Evolutionary conservation across 768 basidiomycete species (phyloP), one percentile per base, ranked within the genome.

Genomic region (Rhodotorula babjevae): DNA sequence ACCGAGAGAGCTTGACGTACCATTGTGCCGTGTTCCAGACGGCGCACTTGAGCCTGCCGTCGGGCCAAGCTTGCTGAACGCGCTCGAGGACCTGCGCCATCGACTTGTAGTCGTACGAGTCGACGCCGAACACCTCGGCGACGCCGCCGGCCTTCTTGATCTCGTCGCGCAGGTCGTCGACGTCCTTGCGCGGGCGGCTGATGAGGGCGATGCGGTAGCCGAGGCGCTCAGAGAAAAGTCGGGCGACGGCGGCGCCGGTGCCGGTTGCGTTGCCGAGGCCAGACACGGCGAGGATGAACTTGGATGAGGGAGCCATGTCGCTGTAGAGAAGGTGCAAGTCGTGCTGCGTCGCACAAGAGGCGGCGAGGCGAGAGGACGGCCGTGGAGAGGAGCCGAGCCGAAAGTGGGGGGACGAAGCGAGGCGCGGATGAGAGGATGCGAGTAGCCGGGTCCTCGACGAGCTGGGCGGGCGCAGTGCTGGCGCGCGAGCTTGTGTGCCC

Each of bases 11-110:
- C 2, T n/a, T 14, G 21, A 27, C 49, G 19, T 6, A 68, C 75
- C 75, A 76, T 29, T 76, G 75, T 2, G 68, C 59, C 21, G 75
- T 70, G 63, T 76, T 76, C 75, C 75, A 76, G n/a, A 72, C 57
- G 25, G 61, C 63, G 16, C 31, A 19, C 29, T 67, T 71, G 63
- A 75, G 25, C 33, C 69, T 29, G 3, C 63, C 65, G 12, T 69
- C 70, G 1, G 64, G 71, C 74, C 74, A 75, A 4, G 8, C 5
- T 42, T 60, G 1, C 46, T 47, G n/a, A 16, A 75, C 21, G 0
- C 25, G 18, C 16, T 55, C 42, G 42, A 75, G 72, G 3, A 69
- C 74, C 9, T 42, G 2, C 11, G 12, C 23, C 44, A 75, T 59
- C 25, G 53, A 12, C 1, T 31, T 25, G 46, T 68, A 67, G 16